These are phyloP conservation scores for Escovopsis weberi DNA, from an alignment of 2,329 filamentous ascomycete genomes.

Conservation along the genomic window DNA sequence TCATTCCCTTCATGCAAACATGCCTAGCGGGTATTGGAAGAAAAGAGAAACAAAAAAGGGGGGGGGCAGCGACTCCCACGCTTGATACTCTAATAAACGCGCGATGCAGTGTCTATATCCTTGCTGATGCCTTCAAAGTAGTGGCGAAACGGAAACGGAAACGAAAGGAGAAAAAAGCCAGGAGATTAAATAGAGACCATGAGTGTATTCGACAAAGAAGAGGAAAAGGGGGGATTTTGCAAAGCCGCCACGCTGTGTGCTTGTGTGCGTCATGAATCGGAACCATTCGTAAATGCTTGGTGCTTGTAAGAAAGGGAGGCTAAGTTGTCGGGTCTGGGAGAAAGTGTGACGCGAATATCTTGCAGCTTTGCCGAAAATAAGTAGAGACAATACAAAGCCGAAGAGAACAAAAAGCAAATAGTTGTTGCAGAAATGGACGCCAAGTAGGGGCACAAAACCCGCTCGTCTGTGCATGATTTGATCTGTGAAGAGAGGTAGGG, in stretches of 20 bases:
- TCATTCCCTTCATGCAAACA: neutral
- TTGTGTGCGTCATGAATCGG: conserved; percentile 4
- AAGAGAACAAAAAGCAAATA: neutral
- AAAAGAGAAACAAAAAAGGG: too few species aligned
- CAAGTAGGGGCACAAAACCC: neutral
- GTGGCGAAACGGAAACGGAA: neutral
- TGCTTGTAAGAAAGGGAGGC: neutral
- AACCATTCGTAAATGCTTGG: neutral
- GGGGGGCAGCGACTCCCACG: neutral
- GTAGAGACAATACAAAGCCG: neutral
- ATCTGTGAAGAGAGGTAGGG: neutral
- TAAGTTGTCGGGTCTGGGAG: neutral
- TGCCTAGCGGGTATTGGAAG: neutral
- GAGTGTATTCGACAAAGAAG: neutral
- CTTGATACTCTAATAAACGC: neutral
- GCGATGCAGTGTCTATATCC: conserved; percentile 1
- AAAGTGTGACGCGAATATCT: neutral
- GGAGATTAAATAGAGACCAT: neutral
- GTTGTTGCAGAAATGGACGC: neutral
- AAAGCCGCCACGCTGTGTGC: conserved; percentile 2
- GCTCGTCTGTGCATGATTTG: neutral
- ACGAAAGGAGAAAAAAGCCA: neutral
- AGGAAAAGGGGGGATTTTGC: neutral
- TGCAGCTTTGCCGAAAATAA: neutral
- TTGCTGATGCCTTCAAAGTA: conserved; percentile 2